Conservation (phyloP, 2,329 filamentous ascomycete genomes). For the Pezicula radicicola region DNA sequence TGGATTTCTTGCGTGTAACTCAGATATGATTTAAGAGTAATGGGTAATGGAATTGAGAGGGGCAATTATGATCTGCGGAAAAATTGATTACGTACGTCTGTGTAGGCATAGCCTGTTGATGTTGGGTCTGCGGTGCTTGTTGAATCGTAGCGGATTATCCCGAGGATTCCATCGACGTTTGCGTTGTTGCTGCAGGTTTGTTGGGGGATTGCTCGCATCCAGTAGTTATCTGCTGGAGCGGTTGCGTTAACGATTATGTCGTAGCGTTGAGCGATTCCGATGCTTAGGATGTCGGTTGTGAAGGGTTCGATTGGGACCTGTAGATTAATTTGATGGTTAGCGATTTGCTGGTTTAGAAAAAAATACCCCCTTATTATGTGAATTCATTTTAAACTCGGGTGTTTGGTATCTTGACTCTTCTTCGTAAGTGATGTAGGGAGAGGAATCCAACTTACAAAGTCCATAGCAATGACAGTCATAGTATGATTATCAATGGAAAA, state of each 20-base stretch:
- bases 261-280: constrained; percentile 51
- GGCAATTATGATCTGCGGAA: too few species aligned
- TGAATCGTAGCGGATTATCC: constrained; percentile 47
- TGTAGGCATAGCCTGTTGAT: constrained; percentile 20
- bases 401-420: too few species aligned
- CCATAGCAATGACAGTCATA: constrained; percentile 61
- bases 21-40: too few species aligned
- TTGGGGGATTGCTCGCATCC: constrained; percentile 54
- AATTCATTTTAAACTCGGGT: too few species aligned
- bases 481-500: constrained; percentile 45
- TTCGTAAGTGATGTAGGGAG: too few species aligned
- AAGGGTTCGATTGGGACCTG: constrained; percentile 51
- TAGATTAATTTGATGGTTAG: too few species aligned
- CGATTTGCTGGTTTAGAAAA: too few species aligned
- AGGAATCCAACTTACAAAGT: constrained; percentile 21
- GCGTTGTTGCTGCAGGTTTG: constrained; percentile 55
- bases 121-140: constrained; percentile 32
- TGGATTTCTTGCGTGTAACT: too few species aligned
- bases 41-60: too few species aligned
- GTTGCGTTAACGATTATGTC: constrained; percentile 43
- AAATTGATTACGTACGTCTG: background rate
- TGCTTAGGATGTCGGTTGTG: constrained; percentile 41
- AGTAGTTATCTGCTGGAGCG: constrained; percentile 44
- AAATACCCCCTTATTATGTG: too few species aligned
- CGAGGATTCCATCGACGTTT: constrained; percentile 45